Conservation (phyloP, 2,329 filamentous ascomycete genomes). For the Trichophyton rubrum region DNA sequence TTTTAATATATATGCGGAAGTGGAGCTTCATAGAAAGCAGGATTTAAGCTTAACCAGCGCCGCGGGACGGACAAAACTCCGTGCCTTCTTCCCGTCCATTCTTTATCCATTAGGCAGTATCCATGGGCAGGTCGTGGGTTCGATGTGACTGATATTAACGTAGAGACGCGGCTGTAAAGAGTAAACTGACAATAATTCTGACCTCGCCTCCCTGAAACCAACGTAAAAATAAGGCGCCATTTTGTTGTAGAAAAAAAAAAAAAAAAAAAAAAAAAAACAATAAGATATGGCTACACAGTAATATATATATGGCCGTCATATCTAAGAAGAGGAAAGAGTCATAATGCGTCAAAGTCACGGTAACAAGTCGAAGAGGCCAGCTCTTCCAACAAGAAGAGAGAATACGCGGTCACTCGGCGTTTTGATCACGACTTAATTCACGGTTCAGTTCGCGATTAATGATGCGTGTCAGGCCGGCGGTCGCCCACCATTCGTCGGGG, state of each 20-base stretch:
- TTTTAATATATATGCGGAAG: neutral
- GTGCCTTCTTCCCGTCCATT: neutral
- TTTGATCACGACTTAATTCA: neutral
- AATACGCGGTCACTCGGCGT: neutral
- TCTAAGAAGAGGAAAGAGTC: neutral
- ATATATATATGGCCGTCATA: neutral
- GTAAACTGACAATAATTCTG: neutral
- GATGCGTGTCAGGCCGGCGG: constrained; percentile 53
- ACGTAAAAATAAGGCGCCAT: too few relatives aligned
- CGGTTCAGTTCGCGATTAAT: constrained; percentile 11
- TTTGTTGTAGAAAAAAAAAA: neutral
- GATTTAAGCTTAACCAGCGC: neutral
- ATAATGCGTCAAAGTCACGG: neutral
- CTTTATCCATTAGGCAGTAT: too few relatives aligned
- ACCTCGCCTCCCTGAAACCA: too few relatives aligned
- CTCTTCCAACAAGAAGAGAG: neutral
- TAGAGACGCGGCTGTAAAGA: neutral
- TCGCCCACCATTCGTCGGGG: constrained; percentile 71
- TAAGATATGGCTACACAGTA: neutral
- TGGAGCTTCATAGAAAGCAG: neutral
- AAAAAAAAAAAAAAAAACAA: neutral
- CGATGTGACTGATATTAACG: neutral
- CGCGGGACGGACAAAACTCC: neutral
- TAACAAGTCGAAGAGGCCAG: neutral
- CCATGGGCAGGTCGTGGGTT: neutral